phyloP scores from a whole-genome alignment of 2,329 filamentous ascomycete genomes.

The Emergomyces pasteurianus region DNA sequence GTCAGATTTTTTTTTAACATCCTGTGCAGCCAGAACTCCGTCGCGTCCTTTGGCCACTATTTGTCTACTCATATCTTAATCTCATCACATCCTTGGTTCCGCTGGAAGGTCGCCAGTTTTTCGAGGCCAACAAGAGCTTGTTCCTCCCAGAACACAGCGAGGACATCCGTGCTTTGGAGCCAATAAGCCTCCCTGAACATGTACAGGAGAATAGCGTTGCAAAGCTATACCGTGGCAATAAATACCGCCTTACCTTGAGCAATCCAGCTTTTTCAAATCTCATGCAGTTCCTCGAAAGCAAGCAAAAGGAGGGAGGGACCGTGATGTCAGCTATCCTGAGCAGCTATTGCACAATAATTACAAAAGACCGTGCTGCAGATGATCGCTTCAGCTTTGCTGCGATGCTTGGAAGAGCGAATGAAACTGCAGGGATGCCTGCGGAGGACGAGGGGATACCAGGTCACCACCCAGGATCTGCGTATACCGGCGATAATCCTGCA shows the following conservation, averaged over 20 bases:
- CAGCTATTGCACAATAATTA: constrained; percentile 46
- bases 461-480: constrained; percentile 53
- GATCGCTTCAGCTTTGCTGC: constrained; percentile 49
- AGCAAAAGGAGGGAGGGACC: constrained; percentile 65
- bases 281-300: constrained; percentile 80
- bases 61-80: constrained; percentile 83
- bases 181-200: constrained; percentile 66
- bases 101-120: constrained; percentile 61
- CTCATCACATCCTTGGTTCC: constrained; percentile 61
- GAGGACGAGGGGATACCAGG: constrained; percentile 60
- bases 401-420: constrained; percentile 44
- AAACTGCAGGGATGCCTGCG: constrained; percentile 45
- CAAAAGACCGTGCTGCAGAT: constrained; percentile 46
- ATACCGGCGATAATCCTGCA: constrained; percentile 45
- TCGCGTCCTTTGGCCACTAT: constrained; percentile 83
- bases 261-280: constrained; percentile 70
- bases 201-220: constrained; percentile 63
- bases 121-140: constrained; percentile 51
- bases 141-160: constrained; percentile 73
- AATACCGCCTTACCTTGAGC: constrained; percentile 83
- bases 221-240: constrained; percentile 71
- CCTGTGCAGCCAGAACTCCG: constrained; percentile 61
- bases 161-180: constrained; percentile 63
- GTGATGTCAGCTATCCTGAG: constrained; percentile 65
- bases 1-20: not conserved